Base-by-base conservation (phyloP, 2,329 filamentous ascomycete species). In the Akanthomyces dipterigenus region DNA sequence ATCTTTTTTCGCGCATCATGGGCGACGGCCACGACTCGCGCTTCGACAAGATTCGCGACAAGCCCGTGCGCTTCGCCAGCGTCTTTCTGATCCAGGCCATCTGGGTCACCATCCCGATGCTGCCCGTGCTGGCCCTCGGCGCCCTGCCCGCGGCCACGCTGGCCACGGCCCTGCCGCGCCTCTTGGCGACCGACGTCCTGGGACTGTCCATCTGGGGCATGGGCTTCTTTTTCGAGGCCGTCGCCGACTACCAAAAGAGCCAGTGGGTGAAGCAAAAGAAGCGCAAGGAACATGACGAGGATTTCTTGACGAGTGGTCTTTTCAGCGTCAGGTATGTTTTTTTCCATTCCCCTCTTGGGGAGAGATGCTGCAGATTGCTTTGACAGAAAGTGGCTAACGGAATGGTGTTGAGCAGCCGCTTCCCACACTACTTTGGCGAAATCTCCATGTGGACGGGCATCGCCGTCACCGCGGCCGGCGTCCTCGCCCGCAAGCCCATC, bases 361-460 rank as follows among this genome's bases (percentile, higher is more conserved):
- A 31, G 7, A 31, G 50, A 54, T 12, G 51, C 5, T 31, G 28
- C 28, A 31, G 28, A 8, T 5, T 5, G 5, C 5, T 28, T 8
- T 7, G 5, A 28, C 22, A 6, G 36, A n/a, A 20, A 7, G 26
- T 16, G 34, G n/a, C 24, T 45, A 31, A 43, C 14, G 26, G 43
- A 7, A 20, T 26, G 5, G 49, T 22, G 22, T 16, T 12, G 3
- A 34, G 50, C n/a, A 76, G 78, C 53, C 75, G 85, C 63, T 85
- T 88, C 71, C 87, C 87, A 0, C 88, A 90, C 68, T 90, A 90
- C 75, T 88, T 90, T 70, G 88, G 87, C n/a, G 87, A 90, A 71
- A 80, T 78, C 31, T 87, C 84, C 12, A 75, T 90, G 36, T 90
- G 87, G 88, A 85, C 82, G 0, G 87, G 88, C 1, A 82, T 90